Evolutionary conservation across 768 basidiomycete species (phyloP), one percentile per base, ranked within the genome.

Genomic region (Amanita thiersii): DNA sequence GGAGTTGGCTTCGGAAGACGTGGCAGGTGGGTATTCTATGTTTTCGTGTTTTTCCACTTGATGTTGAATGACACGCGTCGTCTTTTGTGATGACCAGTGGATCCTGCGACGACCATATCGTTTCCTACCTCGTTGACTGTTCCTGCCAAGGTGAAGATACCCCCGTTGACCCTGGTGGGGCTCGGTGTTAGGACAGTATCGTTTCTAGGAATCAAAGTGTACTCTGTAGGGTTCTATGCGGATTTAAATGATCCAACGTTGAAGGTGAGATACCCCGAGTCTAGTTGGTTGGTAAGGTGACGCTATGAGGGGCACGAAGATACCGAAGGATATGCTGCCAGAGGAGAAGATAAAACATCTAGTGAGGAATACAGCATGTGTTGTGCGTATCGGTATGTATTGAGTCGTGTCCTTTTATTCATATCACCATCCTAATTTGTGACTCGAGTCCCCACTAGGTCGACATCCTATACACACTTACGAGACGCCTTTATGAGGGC

Each of bases 201-300:
- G 10, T 91, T 96, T 61, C 68, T 94, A 28, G 72, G 81, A 5
- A 75, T 96, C 48, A 79, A 87, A 55, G 91, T 94, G 11, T 96
- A 96, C 61, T 85, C 84, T 8, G 78, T 89, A 24, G 92, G 76
- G 2, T 90, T 96, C 62, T 96, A 94, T 58, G 84, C 87, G 4
- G 89, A 94, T 56, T 62, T 90, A 32, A 52, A 65, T n/a, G 75
- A 79, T 47, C 75, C 80, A 1, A 70, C 67, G 30, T 66, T 86
- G 44, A 69, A 71, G 40, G 82, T 83, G 39, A 39, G 64, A 7
- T 15, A 5, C 1, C n/a, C n/a, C 28, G 24, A 14, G 26, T 12
- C 11, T 15, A 24, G 26, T 3, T 37, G 12, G 14, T 37, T 18
- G 12, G 14, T 36, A 20, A 19, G 5, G 25, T 26, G 3, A 29